Conservation (phyloP, 2,329 filamentous ascomycete species). For the Alternaria sp. region DNA sequence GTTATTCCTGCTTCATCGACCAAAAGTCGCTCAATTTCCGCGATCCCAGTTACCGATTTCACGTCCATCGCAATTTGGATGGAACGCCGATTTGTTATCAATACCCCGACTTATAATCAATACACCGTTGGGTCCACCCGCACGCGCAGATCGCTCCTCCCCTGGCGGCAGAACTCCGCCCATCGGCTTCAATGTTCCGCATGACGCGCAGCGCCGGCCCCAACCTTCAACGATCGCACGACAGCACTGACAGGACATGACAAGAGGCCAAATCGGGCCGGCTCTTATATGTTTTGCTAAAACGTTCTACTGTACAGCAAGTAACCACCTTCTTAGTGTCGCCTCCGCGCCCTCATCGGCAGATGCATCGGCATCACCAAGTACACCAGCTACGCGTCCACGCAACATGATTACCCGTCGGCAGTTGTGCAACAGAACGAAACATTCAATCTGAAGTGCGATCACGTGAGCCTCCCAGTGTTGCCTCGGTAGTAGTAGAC, state of each 20-base stretch:
- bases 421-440: background rate
- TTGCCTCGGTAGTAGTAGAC: background rate
- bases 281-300: background rate
- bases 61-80: background rate
- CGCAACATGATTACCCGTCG: background rate
- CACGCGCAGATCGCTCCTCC: background rate
- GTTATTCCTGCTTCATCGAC: background rate
- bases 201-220: slow-evolving; percentile 5
- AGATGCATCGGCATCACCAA: background rate
- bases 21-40: background rate
- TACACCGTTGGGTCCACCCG: background rate
- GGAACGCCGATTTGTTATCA: background rate
- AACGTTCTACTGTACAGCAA: background rate
- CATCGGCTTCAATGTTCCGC: slow-evolving; percentile 1
- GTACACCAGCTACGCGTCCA: background rate
- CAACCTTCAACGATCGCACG: background rate
- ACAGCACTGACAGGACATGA: background rate
- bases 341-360: background rate
- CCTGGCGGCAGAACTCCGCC: slow-evolving; percentile 1
- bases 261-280: background rate
- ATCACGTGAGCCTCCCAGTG: background rate
- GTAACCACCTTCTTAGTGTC: background rate
- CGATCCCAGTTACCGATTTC: background rate
- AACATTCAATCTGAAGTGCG: background rate
- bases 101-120: background rate